Evolutionary conservation across 306 rosid species (phyloP).

Genomic region (Chamaecrista fasciculata): DNA sequence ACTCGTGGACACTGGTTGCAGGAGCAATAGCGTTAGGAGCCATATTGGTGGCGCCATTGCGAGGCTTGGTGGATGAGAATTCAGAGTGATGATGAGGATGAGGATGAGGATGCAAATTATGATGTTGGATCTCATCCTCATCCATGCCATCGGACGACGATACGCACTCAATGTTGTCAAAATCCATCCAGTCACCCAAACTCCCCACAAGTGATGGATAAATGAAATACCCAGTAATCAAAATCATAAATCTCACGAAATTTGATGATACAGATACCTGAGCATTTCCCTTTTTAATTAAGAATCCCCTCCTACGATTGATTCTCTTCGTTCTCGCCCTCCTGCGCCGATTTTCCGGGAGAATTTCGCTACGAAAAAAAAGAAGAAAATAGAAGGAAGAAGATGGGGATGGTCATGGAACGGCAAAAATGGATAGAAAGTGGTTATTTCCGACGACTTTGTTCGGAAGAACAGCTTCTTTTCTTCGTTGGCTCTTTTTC

Average conservation of each 20-base stretch:
- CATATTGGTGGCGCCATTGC: constrained; percentile 43
- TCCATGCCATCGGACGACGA: constrained; percentile 68
- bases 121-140: constrained; percentile 77
- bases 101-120: constrained; percentile 46
- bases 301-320: not conserved
- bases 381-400: constrained; percentile 30
- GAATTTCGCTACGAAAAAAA: not conserved
- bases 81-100: constrained; percentile 59
- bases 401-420: constrained; percentile 30
- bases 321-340: not conserved
- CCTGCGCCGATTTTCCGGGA: not conserved
- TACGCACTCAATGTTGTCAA: constrained; percentile 77
- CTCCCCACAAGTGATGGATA: constrained; percentile 11
- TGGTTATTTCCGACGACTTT: constrained; percentile 31
- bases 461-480: constrained; percentile 35
- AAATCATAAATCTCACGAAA: constrained; percentile 20
- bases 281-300: constrained; percentile 8
- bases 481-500: constrained; percentile 31
- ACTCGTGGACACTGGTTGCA: constrained; percentile 81
- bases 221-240: constrained; percentile 30
- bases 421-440: not conserved
- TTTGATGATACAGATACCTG: constrained; percentile 17
- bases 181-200: constrained; percentile 46
- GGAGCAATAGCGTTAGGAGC: constrained; percentile 58
- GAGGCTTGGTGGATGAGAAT: constrained; percentile 53